Evolutionary conservation across 2,329 filamentous ascomycete genomes (phyloP), one percentile per base, ranked within the genome.

Genomic region (Pseudocercospora fijiensis): DNA sequence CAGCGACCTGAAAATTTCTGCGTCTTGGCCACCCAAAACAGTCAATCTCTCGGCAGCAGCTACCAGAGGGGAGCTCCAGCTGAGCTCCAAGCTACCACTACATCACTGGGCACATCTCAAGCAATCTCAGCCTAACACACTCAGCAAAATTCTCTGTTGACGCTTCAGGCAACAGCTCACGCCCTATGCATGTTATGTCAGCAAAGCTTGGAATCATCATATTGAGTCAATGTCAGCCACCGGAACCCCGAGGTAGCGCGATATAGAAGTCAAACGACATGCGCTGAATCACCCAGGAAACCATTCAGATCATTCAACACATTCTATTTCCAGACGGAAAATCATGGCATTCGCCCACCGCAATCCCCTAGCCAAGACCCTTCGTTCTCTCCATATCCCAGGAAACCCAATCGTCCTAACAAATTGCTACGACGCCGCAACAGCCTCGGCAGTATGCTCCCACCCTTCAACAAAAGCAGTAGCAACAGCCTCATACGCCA

Each of bases 341-440:
- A 24, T 27, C 8, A 66, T 66, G 64, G 51, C 64, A 26, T 63
- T 63, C 53, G 11, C 52, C 18, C 53, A 64, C 30, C 61, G 58
- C 56, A 65, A 65, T 41, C 20, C 27, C 9, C 61, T 61, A n/a
- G 61, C 65, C 13, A 60, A 60, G 18, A 55, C 47, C 4, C 62
- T 67, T 45, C 63, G 62, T n/a, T 57, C 74, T 70, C 81, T 87
- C 20, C 85, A 87, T 72, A 65, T 74, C 22, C 82, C 84, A 0
- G 80, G 81, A 2, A 70, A 77, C 0, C 85, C 85, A 11, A 64
- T 87, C 37, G 65, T 87, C 47, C 75, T 87, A 5, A 77, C 83
- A 10, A 87, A 87, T 68, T 76, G 85, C 66, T 86, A 83, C 78
- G 84, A 87, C 69, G 75, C 78, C 27, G 72, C 81, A 20, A 82